Conservation (phyloP, 2,329 filamentous ascomycete species). For the Penicillium concentricum region DNA sequence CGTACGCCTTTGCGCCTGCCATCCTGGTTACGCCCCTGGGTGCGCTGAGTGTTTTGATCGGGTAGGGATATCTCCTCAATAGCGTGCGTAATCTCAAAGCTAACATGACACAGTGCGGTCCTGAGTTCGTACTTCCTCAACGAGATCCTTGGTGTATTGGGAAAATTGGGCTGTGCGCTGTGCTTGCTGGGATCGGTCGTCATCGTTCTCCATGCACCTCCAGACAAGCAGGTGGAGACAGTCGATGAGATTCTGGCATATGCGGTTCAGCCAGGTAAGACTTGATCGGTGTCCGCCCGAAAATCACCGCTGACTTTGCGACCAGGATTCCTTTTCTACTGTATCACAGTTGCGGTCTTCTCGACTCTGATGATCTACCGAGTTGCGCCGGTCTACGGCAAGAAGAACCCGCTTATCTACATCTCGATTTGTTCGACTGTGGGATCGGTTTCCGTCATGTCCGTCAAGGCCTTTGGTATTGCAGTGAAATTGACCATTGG, state of each 20-base stretch:
- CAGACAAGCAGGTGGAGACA: slow-evolving; percentile 85
- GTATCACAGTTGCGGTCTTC: slow-evolving; percentile 74
- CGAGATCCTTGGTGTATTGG: slow-evolving; percentile 84
- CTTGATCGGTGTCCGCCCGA: not conserved
- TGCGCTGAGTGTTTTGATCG: slow-evolving; percentile 90
- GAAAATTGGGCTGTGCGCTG: slow-evolving; percentile 92
- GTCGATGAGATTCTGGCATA: slow-evolving; percentile 90
- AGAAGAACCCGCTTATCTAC: slow-evolving; percentile 93
- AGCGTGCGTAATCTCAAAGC: slow-evolving; percentile 6
- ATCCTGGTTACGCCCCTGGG: slow-evolving; percentile 95
- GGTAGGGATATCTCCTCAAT: slow-evolving; percentile 42
- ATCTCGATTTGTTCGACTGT: slow-evolving; percentile 97
- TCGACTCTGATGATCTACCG: slow-evolving; percentile 95
- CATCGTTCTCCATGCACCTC: slow-evolving; percentile 94
- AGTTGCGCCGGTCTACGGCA: slow-evolving; percentile 83
- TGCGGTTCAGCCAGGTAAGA: slow-evolving; percentile 81
- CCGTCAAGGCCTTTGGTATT: slow-evolving; percentile 97
- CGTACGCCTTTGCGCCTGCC: slow-evolving; percentile 97
- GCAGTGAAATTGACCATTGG: slow-evolving; percentile 91
- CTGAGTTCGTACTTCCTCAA: slow-evolving; percentile 91
- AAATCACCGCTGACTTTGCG: not conserved
- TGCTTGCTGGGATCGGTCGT: slow-evolving; percentile 95
- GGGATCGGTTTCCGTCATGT: slow-evolving; percentile 97
- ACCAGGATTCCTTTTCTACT: slow-evolving; percentile 86
- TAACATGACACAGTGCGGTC: slow-evolving; percentile 63